Conservation (phyloP, 2,329 filamentous ascomycete species). For the Phialophora macrospora region DNA sequence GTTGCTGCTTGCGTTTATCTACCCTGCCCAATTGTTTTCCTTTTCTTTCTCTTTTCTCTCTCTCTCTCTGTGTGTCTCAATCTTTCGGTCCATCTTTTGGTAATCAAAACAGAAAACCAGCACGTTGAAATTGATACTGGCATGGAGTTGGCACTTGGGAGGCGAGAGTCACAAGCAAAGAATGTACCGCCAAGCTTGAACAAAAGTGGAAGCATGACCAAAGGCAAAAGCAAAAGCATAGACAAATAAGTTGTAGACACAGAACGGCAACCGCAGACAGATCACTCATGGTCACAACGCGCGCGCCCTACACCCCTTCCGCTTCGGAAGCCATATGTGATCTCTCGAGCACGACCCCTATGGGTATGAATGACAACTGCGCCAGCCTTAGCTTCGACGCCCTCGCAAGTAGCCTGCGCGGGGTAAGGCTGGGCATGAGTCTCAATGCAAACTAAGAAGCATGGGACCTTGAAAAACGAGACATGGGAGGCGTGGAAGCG, state of each 20-base stretch:
- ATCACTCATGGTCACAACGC: neutral
- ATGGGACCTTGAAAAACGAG: too few relatives aligned
- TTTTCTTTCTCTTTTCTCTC: too few relatives aligned
- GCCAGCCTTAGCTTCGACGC: too few relatives aligned
- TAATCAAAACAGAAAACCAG: neutral
- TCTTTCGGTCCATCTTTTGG: neutral
- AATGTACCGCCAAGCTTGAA: neutral
- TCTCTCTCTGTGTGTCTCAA: too few relatives aligned
- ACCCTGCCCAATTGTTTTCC: neutral
- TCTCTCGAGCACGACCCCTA: too few relatives aligned
- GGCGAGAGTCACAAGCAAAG: constrained; percentile 4
- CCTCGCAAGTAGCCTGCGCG: too few relatives aligned
- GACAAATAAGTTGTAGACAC: neutral
- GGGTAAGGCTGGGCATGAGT: too few relatives aligned
- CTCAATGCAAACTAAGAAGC: too few relatives aligned
- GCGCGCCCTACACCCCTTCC: neutral
- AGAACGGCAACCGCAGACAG: neutral
- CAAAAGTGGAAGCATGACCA: neutral
- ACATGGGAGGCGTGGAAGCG: too few relatives aligned
- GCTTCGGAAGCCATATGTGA: too few relatives aligned
- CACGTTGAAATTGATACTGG: neutral
- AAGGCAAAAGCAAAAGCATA: neutral
- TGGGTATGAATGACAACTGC: too few relatives aligned
- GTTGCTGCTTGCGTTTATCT: neutral
- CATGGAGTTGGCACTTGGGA: neutral